A percentile compares a stretch with the other conserved stretches of the same genome.
These are phyloP conservation scores for Mycena leptocephala DNA, from an alignment of 768 basidiomycete species.

Conservation along the genomic window DNA sequence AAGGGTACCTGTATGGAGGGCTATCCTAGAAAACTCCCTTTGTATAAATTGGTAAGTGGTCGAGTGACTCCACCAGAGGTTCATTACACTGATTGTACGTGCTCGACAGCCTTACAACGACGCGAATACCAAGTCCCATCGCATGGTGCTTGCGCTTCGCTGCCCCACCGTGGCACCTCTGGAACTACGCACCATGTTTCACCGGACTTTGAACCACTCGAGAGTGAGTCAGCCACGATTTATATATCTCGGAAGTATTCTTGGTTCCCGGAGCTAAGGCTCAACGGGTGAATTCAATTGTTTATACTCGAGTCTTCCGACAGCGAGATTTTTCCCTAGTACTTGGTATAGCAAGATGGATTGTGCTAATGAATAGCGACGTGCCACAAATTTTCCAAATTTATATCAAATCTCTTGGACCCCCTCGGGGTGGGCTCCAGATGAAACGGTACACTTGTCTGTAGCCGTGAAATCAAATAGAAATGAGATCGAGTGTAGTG, in stretches of 20 bases:
- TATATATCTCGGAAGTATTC: neutral
- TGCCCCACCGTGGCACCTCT: too few relatives aligned
- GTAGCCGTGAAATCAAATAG: slow-evolving; percentile 9
- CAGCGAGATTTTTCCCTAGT: too few relatives aligned
- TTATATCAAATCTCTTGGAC: neutral
- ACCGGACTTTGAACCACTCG: neutral
- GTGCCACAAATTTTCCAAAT: neutral
- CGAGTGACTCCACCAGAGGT: too few relatives aligned
- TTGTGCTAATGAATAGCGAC: neutral
- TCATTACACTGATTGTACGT: too few relatives aligned
- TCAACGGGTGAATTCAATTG: neutral
- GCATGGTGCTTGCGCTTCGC: too few relatives aligned
- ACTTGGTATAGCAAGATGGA: neutral
- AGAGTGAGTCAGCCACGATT: neutral
- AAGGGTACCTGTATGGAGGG: too few relatives aligned
- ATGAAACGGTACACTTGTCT: slow-evolving; percentile 5
- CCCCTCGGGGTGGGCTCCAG: slow-evolving; percentile 5
- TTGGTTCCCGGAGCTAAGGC: neutral
- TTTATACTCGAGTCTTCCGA: neutral
- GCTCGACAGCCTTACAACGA: too few relatives aligned
- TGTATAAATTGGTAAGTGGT: too few relatives aligned
- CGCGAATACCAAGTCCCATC: too few relatives aligned
- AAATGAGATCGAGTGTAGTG: too few relatives aligned
- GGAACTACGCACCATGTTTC: too few relatives aligned
- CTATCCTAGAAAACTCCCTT: too few relatives aligned